Base-by-base conservation (phyloP, 495 filamentous ascomycete species). In the Penicillium longicatenatum region DNA sequence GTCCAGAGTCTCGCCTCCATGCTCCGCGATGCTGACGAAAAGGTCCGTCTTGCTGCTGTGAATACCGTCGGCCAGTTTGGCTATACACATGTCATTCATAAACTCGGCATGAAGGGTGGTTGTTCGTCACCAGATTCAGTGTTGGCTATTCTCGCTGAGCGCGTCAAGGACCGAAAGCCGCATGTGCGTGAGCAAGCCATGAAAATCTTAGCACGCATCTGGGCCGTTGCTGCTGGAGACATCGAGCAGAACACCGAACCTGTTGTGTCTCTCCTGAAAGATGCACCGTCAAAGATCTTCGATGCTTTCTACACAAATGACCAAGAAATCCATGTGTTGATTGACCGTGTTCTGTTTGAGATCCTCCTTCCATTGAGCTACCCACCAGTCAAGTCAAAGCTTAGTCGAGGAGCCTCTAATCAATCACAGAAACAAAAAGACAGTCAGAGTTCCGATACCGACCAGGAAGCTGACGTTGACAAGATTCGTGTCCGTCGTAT, bases 281-380 rank as follows among this genome's bases (percentile, higher is more conserved):
- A 86, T 46, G 90, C 92, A 43, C 93, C 94, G 12, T 87, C 86
- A 2, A 92, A 86, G 64, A 92, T 98, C 37, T 84, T 96, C 53
- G 91, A 92, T 62, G 86, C 90, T 1, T 90, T 87, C 59, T 99
- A 96, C 66, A 88, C 93, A 45, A 97, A 97, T 67, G 92, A 97
- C 65, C 76, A 77, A 5, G 92, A 96, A 57, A 84, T 97, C 52
- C 93, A 92, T 68, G 82, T 89, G 20, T 74, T 92, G 46, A 79
- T 97, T 31, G 93, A 97, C 57, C 85, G 86, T 20, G 90, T 93
- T n/a, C 72, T 96, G 42, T 95, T 86, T 70, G 92, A 97, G 57
- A 86, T 84, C 29, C 79, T 99, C 24, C 78, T 98, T 14, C 95
- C 94, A 10, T 78, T 98, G 0, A 82, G 77, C 29, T 98, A 93